A percentile compares a stretch with the other conserved stretches of the same genome.
These are phyloP conservation scores for Aspergillus pseudonomiae DNA, from an alignment of 2,329 filamentous ascomycete genomes.

Conservation along the genomic window DNA sequence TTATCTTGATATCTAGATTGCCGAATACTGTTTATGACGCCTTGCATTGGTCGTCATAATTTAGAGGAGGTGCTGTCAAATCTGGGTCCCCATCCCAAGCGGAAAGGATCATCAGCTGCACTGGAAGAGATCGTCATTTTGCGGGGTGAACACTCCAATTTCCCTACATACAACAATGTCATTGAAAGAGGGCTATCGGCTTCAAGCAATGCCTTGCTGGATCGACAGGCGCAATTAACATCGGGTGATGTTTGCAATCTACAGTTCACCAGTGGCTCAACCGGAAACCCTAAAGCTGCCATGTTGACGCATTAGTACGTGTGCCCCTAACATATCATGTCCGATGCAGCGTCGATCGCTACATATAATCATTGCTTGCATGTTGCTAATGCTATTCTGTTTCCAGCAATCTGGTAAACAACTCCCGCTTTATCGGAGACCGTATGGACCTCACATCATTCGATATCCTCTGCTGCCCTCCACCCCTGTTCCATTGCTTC, in stretches of 20 bases:
- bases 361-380: not conserved
- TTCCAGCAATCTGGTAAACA: slow-evolving; percentile 57
- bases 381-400: slow-evolving; percentile 4
- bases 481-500: slow-evolving; percentile 85
- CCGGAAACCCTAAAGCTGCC: slow-evolving; percentile 71
- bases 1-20: slow-evolving; percentile 55
- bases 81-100: slow-evolving; percentile 45
- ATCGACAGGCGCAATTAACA: slow-evolving; percentile 58
- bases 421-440: slow-evolving; percentile 72
- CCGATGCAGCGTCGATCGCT: not conserved
- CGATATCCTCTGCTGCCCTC: slow-evolving; percentile 77
- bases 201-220: slow-evolving; percentile 55
- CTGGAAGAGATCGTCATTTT: slow-evolving; percentile 62
- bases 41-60: slow-evolving; percentile 67
- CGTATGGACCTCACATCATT: slow-evolving; percentile 68
- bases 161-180: slow-evolving; percentile 63
- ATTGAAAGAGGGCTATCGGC: slow-evolving; percentile 56
- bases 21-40: slow-evolving; percentile 73
- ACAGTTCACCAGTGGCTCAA: slow-evolving; percentile 76
- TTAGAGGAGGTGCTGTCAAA: slow-evolving; percentile 63
- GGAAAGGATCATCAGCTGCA: slow-evolving; percentile 36
- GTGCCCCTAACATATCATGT: not conserved
- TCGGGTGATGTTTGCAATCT: slow-evolving; percentile 72
- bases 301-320: slow-evolving; percentile 71
- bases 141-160: slow-evolving; percentile 57